Evolutionary conservation across 1,284 basidiomycete genomes (phyloP), one percentile per base, ranked within the genome.

Genomic region (Chalciporus piperatoides): DNA sequence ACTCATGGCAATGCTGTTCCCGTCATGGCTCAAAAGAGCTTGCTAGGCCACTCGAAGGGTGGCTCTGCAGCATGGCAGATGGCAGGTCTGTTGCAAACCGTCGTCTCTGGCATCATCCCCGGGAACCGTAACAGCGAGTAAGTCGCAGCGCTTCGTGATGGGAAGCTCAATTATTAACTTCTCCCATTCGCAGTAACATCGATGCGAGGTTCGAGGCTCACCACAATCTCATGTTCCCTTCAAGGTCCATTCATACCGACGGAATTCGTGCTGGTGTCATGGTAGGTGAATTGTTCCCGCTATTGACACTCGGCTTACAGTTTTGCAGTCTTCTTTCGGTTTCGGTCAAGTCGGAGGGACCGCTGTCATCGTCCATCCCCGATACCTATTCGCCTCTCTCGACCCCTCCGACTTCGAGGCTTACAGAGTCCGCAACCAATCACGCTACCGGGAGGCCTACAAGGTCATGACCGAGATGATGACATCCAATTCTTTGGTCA

Each of bases 341-440:
- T 99, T 99, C 78, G 97, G 96, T 62, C 97, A 99, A 81, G 95
- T 97, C 58, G 97, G 96, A 56, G 97, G 96, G 55, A 91, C 88
- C 54, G 88, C 85, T 42, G 79, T 96, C 56, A 76, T 97, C 59
- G 68, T 99, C 49, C 87, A 99, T 71, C 93, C 97, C 44, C 89
- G 91, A 58, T 93, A 92, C 75, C 79, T 97, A 55, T 86, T 94
- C 58, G 96, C 86, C 46, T 79, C 89, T 11, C 73, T 98, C 38
- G 83, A 90, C 55, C 79, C 86, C 2, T 74, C 80, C 25, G 68
- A 78, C 54, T 96, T 94, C 61, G 81, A 84, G 44, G 71, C 75
- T 27, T 99, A 99, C 78, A 81, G 77, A 69, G 66, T 69, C 48
- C 80, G 80, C 64, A 90, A 94, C 68, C 77, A 73, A 23, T 70